phyloP scores from a whole-genome alignment of 306 rosid species.

The Trifolium dubium region DNA sequence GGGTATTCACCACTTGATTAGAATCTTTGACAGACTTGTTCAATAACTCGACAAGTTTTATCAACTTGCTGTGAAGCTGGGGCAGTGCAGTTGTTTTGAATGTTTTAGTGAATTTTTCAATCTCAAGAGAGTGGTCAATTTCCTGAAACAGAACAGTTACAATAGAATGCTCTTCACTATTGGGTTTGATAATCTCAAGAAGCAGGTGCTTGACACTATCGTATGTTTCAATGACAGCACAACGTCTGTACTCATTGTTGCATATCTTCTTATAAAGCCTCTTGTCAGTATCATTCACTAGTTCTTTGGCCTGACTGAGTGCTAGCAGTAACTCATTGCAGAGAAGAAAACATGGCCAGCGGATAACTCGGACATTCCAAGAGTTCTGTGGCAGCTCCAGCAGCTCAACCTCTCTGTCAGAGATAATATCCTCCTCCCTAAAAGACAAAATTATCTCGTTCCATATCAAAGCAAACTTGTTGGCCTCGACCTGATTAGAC shows the following conservation, averaged over 20 bases:
- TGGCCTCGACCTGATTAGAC: constrained; percentile 88
- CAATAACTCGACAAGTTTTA: constrained; percentile 72
- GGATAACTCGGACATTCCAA: constrained; percentile 90
- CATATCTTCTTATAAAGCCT: constrained; percentile 82
- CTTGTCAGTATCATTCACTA: constrained; percentile 76
- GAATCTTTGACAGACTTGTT: constrained; percentile 66
- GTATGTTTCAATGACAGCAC: constrained; percentile 90
- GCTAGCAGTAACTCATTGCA: constrained; percentile 95
- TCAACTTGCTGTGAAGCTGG: constrained; percentile 74
- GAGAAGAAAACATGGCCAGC: constrained; percentile 96
- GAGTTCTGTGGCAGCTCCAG: constrained; percentile 86
- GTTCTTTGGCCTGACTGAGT: constrained; percentile 92
- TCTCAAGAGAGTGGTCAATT: constrained; percentile 82
- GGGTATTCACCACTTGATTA: constrained; percentile 71
- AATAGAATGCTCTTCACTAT: constrained; percentile 85
- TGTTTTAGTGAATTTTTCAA: constrained; percentile 77
- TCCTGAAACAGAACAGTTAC: constrained; percentile 81
- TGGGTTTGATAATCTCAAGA: constrained; percentile 61
- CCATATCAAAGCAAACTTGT: constrained; percentile 93
- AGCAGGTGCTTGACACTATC: constrained; percentile 78
- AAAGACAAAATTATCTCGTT: constrained; percentile 85
- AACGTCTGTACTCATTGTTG: constrained; percentile 90
- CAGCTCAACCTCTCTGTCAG: constrained; percentile 85
- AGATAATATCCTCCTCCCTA: constrained; percentile 96
- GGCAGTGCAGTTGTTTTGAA: constrained; percentile 82